Percentiles rank a stretch among this genome's conserved stretches.
phyloP scores from a whole-genome alignment of 2,329 filamentous ascomycete species.

The Chaetothyriales sp. region DNA sequence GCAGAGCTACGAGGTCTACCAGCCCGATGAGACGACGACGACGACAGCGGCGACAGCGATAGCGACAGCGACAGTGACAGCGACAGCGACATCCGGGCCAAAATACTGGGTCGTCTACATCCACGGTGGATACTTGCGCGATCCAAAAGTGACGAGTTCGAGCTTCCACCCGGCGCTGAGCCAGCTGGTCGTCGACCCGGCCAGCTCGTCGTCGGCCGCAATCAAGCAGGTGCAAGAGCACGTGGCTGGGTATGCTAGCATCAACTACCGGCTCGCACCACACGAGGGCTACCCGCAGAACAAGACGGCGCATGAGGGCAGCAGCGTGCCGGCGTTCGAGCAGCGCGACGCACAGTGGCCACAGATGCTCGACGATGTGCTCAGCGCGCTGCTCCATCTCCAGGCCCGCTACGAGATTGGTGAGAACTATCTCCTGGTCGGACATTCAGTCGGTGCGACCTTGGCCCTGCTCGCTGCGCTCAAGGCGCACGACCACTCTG shows the following conservation, averaged over 20 bases:
- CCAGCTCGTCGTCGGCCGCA: background rate
- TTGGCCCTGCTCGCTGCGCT: conserved; percentile 32
- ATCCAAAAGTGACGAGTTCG: conserved; percentile 26
- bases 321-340: conserved; percentile 18
- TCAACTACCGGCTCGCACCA: conserved; percentile 32
- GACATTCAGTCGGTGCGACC: conserved; percentile 34
- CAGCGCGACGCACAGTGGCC: conserved; percentile 28
- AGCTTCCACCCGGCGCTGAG: conserved; percentile 24
- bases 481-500: conserved; percentile 11
- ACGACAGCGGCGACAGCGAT: background rate
- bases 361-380: conserved; percentile 31
- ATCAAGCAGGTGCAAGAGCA: conserved; percentile 1
- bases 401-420: conserved; percentile 27
- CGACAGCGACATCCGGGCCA: background rate
- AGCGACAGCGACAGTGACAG: background rate
- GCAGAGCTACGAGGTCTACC: conserved; percentile 15
- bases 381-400: conserved; percentile 26
- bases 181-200: conserved; percentile 17
- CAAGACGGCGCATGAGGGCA: too few species aligned
- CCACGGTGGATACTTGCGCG: conserved; percentile 36
- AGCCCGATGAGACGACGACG: conserved; percentile 1
- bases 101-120: conserved; percentile 24
- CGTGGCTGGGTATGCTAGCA: conserved; percentile 29
- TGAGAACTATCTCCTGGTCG: conserved; percentile 28
- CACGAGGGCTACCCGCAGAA: conserved; percentile 23